Evolutionary conservation across 176 grass and related monocot genomes (phyloP).

Genomic region (Eragrostis curvula): DNA sequence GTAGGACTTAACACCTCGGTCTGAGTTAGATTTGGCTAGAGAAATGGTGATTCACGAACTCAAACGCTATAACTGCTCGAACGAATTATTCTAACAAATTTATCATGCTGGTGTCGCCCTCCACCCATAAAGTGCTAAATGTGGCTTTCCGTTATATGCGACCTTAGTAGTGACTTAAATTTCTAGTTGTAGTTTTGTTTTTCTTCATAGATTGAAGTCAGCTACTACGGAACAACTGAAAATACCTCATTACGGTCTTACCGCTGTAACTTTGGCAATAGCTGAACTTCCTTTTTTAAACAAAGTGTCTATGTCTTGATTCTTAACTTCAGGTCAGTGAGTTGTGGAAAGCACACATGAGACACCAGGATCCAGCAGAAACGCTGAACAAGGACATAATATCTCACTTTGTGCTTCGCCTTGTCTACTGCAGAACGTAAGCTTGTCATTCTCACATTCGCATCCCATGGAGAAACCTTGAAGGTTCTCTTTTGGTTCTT

Average conservation of each 20-base stretch:
- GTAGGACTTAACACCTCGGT: not conserved
- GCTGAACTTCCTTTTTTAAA: not conserved
- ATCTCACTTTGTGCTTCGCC: conserved; percentile 94
- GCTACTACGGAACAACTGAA: not conserved
- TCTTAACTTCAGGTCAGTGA: conserved; percentile 59
- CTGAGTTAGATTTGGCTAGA: conserved; percentile 5
- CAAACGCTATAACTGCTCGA: not conserved
- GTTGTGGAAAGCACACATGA: conserved; percentile 82
- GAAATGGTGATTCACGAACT: not conserved
- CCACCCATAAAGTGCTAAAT: not conserved
- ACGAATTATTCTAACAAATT: not conserved
- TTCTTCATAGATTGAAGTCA: not conserved
- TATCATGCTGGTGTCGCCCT: not conserved
- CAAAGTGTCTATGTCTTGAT: conserved; percentile 13
- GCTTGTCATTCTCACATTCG: conserved; percentile 31
- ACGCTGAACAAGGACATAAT: conserved; percentile 92
- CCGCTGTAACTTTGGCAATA: not conserved
- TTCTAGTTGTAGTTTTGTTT: not conserved
- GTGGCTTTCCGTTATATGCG: not conserved
- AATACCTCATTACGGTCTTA: not conserved
- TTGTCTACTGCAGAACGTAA: conserved; percentile 99
- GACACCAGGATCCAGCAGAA: conserved; percentile 82
- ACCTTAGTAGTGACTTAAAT: not conserved
- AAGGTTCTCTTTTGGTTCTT: not conserved
- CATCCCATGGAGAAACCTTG: not conserved